Evolutionary conservation across 2,329 filamentous ascomycete species (phyloP), one percentile per base, ranked within the genome.

Genomic region (Chaetomiaceae sp.): DNA sequence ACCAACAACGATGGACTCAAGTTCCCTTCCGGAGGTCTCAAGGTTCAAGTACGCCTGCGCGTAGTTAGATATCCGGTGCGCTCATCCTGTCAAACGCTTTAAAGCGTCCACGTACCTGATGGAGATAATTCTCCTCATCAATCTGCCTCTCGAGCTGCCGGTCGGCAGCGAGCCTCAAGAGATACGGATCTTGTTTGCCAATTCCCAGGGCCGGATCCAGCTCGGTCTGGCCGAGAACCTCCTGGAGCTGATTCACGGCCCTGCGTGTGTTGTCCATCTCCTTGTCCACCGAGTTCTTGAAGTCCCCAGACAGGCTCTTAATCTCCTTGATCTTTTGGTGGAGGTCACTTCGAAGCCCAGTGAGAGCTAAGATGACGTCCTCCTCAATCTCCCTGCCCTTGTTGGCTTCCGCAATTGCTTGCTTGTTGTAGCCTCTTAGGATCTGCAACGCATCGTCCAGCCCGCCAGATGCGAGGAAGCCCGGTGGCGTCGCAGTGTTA

Each of bases 261-360:
- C 81, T 88, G 51, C 83, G 78, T 0, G 93, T 96, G 15, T 66
- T 72, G 17, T 96, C 90, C 72, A 95, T 91, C 66, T 97, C 93
- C 69, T 91, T 95, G 20, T 95, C 88, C 9, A 98, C 89, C 0
- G 84, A 86, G 63, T 95, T 98, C 69, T 95, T 95, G 69, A 98
- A 98, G 65, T 98, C 93, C 14, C 89, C 86, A 6, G 88, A 86
- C 14, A 98, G 72, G 56, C 82, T 84, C 69, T 95, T 95, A 70
- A 98, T 98, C 68, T 98, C 93, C 67, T 97, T 98, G 66, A 95
- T 95, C 71, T 98, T 98, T 64, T 94, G 88, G 51, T 86, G 85
- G 15, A 98, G 73, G 65, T 98, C 93, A 60, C 83, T 90, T 48
- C 93, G 75, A 44, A 98, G 71, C 1, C 89, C 89, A 2, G 84